Evolutionary conservation across 345 rosid species (phyloP).

Genomic region (Eutrema japonicum): DNA sequence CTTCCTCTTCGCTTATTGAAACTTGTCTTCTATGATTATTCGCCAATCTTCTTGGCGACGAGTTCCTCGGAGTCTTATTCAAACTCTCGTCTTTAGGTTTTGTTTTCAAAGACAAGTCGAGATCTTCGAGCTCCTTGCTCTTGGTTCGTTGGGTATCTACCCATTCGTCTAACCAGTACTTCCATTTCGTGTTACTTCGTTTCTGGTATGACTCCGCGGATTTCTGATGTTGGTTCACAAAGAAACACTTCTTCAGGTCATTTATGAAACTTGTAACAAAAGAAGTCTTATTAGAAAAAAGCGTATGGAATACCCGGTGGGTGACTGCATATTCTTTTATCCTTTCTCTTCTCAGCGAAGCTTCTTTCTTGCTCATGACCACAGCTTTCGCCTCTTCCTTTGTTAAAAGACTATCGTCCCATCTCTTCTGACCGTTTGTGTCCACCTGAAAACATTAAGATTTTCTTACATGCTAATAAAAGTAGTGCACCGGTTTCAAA

Average conservation of each 20-base stretch:
- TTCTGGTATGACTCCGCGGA: conserved; percentile 76
- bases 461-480: conserved; percentile 7
- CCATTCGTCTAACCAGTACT: conserved; percentile 92
- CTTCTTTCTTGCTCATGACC: conserved; percentile 72
- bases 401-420: conserved; percentile 85
- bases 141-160: conserved; percentile 72
- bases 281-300: background rate
- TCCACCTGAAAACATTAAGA: conserved; percentile 58
- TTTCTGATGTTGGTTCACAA: conserved; percentile 51
- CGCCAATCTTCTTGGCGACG: conserved; percentile 50
- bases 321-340: conserved; percentile 61
- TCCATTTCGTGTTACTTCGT: conserved; percentile 67
- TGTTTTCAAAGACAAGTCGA: conserved; percentile 58
- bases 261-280: conserved; percentile 16
- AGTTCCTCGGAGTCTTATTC: conserved; percentile 48
- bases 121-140: conserved; percentile 81
- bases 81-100: conserved; percentile 49
- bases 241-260: conserved; percentile 17
- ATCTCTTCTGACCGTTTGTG: conserved; percentile 62
- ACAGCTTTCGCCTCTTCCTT: conserved; percentile 75
- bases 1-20: conserved; percentile 69
- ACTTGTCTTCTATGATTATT: conserved; percentile 61
- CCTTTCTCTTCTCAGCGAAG: conserved; percentile 66
- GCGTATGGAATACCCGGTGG: conserved; percentile 61
- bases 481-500: background rate